Conservation (phyloP, 768 basidiomycete species). For the Rhizopogon salebrosus region DNA sequence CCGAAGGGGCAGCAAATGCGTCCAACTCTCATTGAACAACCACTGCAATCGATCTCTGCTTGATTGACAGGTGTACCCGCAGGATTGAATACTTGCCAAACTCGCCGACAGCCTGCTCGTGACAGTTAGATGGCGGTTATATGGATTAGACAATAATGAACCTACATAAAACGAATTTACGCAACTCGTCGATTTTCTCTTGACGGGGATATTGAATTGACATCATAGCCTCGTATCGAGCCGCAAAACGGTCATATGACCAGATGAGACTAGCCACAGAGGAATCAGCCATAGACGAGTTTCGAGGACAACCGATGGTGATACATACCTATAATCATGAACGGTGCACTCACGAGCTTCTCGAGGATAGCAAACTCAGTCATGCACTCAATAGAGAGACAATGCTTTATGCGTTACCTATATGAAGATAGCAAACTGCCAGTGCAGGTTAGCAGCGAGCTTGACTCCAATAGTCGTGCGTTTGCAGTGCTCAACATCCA, state of each 20-base stretch:
- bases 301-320: background rate
- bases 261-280: constrained; percentile 59
- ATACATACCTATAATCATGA: constrained; percentile 29
- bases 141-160: constrained; percentile 9
- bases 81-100: too few species aligned
- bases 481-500: constrained; percentile 70
- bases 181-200: constrained; percentile 43
- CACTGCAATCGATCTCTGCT: too few species aligned
- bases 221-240: constrained; percentile 39
- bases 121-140: background rate
- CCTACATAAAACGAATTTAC: constrained; percentile 33
- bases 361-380: too few species aligned
- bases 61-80: too few species aligned
- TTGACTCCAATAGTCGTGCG: constrained; percentile 90
- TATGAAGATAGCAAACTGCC: too few species aligned
- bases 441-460: constrained; percentile 85
- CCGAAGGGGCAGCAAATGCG: too few species aligned
- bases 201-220: constrained; percentile 40
- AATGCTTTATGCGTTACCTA: too few species aligned
- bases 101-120: constrained; percentile 3
- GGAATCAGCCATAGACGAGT: background rate
- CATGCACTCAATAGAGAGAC: too few species aligned
- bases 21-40: too few species aligned
- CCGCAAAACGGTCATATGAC: constrained; percentile 42
- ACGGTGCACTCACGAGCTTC: constrained; percentile 20